Base-by-base conservation (phyloP, 805 yeast genomes). In the Zygoascus biomembranicola region DNA sequence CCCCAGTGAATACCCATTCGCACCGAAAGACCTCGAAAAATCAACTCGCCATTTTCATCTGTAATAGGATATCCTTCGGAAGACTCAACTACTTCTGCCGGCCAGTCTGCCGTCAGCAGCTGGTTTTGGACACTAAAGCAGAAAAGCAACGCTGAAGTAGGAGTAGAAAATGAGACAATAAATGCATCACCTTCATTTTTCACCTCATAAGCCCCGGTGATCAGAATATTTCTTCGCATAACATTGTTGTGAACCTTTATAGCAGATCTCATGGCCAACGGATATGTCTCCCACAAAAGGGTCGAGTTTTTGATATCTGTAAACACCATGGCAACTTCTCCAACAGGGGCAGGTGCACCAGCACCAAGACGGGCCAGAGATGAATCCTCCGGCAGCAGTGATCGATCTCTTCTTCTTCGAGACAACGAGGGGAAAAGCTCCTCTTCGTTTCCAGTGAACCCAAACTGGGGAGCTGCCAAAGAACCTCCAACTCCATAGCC, bases 1-100 rank as follows among this genome's bases (percentile, higher is more conserved):
- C 99, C 99, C 96, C 98, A 94, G 68, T 94, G 98, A 43, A 89
- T 80, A 56, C 99, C 99, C 98, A 94, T 94, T 65, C 99, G 79
- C 9, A 94, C 99, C 0, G 95, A 86, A 45, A 94, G 72, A 1
- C 99, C 99, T 54, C 94, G 75, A 70, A 84, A 94, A 9, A 94
- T 78, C 2, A 81, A 66, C 2, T 76, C 79, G 1, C 77, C 75
- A 9, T 77, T 69, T 8, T 72, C 70, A 67, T 89, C 97, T 23
- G 81, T 75, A 4, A 90, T 78, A 58, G 87, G 87, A 59, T 85
- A 80, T 35, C 98, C 95, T 61, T 90, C 96, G 56, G 81, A 86
- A 39, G 89, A 81, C 32, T 85, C 85, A 37, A 92, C 73, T 26
- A 94, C 89, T 63, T 92, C 97, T 2, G 85, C 80, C 0, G 99